These are phyloP conservation scores for Fibroporia radiculosa DNA, from an alignment of 768 basidiomycete genomes.

Conservation along the genomic window DNA sequence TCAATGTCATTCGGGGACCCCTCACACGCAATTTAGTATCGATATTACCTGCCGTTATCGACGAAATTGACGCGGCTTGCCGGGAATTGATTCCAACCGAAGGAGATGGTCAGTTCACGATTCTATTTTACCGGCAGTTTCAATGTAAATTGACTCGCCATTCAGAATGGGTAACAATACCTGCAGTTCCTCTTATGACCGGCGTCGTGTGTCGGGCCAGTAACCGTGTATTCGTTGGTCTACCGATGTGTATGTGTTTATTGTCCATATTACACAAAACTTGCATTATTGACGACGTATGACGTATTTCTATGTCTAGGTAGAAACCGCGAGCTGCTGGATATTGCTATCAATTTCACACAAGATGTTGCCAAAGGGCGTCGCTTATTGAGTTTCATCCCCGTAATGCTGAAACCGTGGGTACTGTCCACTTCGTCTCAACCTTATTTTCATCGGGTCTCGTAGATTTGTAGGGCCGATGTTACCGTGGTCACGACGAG, in stretches of 20 bases:
- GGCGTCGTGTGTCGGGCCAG: constrained; percentile 31
- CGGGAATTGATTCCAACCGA: constrained; percentile 9
- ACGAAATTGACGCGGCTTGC: constrained; percentile 10
- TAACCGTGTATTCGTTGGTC: constrained; percentile 42
- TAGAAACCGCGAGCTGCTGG: constrained; percentile 19
- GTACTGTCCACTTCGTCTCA: background rate
- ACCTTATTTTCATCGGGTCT: background rate
- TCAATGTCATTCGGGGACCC: constrained; percentile 13
- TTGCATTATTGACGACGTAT: background rate
- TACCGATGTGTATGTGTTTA: constrained; percentile 35
- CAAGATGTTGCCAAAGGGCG: constrained; percentile 21
- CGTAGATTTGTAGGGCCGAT: constrained; percentile 14
- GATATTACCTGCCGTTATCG: constrained; percentile 10
- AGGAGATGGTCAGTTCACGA: constrained; percentile 8
- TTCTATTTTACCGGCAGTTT: background rate
- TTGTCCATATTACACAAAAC: background rate
- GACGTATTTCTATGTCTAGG: constrained; percentile 20
- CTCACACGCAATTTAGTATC: constrained; percentile 12
- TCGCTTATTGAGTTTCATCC: constrained; percentile 21
- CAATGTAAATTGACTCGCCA: background rate
- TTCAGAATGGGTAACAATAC: constrained; percentile 2
- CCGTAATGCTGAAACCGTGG: constrained; percentile 26
- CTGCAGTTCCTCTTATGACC: constrained; percentile 1
- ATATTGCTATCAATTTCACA: constrained; percentile 25
- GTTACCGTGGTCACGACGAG: constrained; percentile 6